Evolutionary conservation across 345 rosid species (phyloP).

Genomic region (Turritis glabra): DNA sequence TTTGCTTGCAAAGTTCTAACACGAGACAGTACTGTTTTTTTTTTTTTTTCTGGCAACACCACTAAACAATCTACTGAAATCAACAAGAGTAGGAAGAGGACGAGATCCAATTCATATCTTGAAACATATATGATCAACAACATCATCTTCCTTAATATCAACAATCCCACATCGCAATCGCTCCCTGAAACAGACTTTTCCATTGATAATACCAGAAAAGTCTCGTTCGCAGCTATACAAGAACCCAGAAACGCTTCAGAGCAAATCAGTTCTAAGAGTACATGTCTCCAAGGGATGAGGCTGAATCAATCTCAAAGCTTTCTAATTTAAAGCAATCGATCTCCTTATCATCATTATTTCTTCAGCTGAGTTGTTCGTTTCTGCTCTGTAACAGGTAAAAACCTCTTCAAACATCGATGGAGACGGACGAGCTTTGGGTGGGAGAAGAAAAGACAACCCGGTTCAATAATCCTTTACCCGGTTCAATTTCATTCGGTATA

Average conservation of each 20-base stretch:
- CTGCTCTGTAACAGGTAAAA: background rate
- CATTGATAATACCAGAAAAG: background rate
- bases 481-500: background rate
- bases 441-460: background rate
- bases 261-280: background rate
- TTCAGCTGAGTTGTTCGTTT: background rate
- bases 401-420: background rate
- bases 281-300: constrained; percentile 4
- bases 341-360: background rate
- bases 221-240: background rate
- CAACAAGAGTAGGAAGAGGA: constrained; percentile 4
- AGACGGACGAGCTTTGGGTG: background rate
- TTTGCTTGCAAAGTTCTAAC: background rate
- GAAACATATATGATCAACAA: background rate
- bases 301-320: background rate
- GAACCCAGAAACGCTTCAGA: background rate
- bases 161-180: constrained; percentile 1
- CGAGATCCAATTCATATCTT: constrained; percentile 8
- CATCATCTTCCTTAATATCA: background rate
- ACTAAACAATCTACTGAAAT: constrained; percentile 7
- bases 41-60: background rate
- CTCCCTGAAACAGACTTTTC: background rate
- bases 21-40: background rate
- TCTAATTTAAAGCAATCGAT: background rate
- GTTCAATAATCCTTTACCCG: background rate